phyloP scores from a whole-genome alignment of 2,329 filamentous ascomycete genomes.

The Calonectria pauciramosa region DNA sequence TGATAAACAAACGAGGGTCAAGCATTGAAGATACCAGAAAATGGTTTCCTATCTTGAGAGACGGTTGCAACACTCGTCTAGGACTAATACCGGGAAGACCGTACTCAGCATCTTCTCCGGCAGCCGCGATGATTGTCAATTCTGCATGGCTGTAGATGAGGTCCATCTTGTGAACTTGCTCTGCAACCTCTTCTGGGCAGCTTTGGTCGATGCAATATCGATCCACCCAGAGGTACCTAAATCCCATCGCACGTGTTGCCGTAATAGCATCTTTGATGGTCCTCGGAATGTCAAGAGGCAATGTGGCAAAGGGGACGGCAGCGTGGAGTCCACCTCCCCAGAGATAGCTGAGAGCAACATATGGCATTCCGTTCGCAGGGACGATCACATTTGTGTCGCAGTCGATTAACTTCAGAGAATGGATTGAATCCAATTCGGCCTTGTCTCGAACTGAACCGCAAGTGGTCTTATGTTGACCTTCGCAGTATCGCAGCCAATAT shows the following conservation, averaged over 20 bases:
- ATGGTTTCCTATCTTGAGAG: not conserved
- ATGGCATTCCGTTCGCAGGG: not conserved
- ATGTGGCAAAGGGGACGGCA: not conserved
- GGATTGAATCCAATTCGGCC: not conserved
- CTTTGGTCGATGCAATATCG: constrained; percentile 1
- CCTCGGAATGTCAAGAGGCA: not conserved
- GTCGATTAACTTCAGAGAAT: not conserved
- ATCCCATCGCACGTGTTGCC: not conserved
- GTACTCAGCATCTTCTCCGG: not conserved
- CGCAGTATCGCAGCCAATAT: not conserved
- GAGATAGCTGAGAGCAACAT: constrained; percentile 5
- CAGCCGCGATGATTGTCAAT: constrained; percentile 18
- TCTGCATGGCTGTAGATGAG: constrained; percentile 16
- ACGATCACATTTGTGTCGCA: not conserved
- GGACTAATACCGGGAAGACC: not conserved
- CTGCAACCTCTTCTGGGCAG: not conserved
- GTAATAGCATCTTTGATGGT: not conserved
- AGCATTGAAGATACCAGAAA: not conserved
- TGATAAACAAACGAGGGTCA: not conserved
- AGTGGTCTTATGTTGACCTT: not conserved
- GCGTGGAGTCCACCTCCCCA: not conserved
- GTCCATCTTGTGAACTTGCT: constrained; percentile 9
- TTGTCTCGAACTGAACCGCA: not conserved
- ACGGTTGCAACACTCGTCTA: not conserved
- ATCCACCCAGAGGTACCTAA: constrained; percentile 11